Base-by-base conservation (phyloP, 1,284 basidiomycete species). In the Cutaneotrichosporon arboriforme region DNA sequence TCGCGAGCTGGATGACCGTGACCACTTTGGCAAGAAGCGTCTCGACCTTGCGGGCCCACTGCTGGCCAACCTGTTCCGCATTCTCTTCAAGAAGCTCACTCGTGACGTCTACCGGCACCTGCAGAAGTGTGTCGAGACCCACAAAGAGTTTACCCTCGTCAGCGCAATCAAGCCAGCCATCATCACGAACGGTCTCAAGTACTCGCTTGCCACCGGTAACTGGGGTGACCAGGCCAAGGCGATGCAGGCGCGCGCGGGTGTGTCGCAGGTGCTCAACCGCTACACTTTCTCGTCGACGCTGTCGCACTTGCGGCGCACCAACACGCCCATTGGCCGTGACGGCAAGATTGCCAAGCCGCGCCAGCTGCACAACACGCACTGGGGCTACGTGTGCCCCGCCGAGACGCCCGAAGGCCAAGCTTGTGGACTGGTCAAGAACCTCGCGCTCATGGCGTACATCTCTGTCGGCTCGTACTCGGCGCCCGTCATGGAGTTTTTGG, bases 151-250 rank as follows among this genome's bases (percentile, higher is more conserved):
- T 77, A 89, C 90, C 66, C 81, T 97, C 56, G 84, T 86, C 52
- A 77, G 90, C 31, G 94, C 94, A 33, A 91, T 99, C 71, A 94
- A 96, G 76, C 85, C 91, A 65, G 87, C 90, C 65, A 96, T 93
- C 37, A 97, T 99, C 67, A 97, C 94, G 22, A 97, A 97, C 74
- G 96, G 96, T 62, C 82, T 99, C 55, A 93, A 94, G 73, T 98
- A 98, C 74, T 97, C 96, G 22, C 82, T 99, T 34, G 93, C 94
- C 20, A 99, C 96, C 0, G 96, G 96, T 60, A 99, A 99, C 72
- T 99, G 96, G 96, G 94, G 94, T 43, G 93, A 97, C 76, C 93
- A 97, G 77, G 93, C 93, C 81, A 97, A 97, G 77, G 87, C 90
- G 0, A 96, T 96, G 90, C 86, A 90, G 53, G 88, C 92, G 18